Base-by-base conservation (phyloP, 2,329 filamentous ascomycete species). In the Akanthomyces lecanii region DNA sequence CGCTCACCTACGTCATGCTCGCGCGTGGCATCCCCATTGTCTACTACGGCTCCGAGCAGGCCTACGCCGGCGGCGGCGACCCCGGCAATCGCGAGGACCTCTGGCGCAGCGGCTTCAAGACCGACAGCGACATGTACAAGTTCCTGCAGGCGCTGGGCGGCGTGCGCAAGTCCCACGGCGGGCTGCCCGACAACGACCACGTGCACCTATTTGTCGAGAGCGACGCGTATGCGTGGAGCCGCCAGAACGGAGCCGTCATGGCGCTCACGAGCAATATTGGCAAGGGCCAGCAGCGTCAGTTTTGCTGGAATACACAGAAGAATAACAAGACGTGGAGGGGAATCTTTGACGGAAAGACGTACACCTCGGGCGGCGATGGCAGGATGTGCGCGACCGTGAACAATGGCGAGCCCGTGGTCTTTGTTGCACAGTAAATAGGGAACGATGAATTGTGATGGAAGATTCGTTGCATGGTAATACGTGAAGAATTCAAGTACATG, bases 31-130 rank as follows among this genome's bases (percentile, higher is more conserved):
- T 89, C 45, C 85, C 86, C 1, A 84, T 88, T 62, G 78, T 89
- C 40, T 89, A 89, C 72, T 81, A 87, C 67, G 87, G 86, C 33
- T 84, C 86, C 65, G 87, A 89, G 72, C 86, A 89, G 68, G 83
- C 82, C 64, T 85, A 81, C 70, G 71, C 76, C 2, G 78, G 77
- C n/a, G 76, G 71, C 44, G 74, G 73, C 52, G 83, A 83, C 10
- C 74, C 78, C 0, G 78, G 77, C 57, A 81, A 82, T 68, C 82
- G 84, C n/a, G 84, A 87, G 69, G 82, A 84, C 8, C 75, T 83
- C 48, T 88, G 85, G 85, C 72, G 79, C 12, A 82, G 80, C 12
- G 74, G 73, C 7, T 87, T 81, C 71, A 69, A 76, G 65, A 81
- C 76, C 1, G 66, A 73, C 5, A 67, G 77, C 8, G 76, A 80